phyloP scores from a whole-genome alignment of 805 yeast genomes.

The Metschnikowia dekortorum region DNA sequence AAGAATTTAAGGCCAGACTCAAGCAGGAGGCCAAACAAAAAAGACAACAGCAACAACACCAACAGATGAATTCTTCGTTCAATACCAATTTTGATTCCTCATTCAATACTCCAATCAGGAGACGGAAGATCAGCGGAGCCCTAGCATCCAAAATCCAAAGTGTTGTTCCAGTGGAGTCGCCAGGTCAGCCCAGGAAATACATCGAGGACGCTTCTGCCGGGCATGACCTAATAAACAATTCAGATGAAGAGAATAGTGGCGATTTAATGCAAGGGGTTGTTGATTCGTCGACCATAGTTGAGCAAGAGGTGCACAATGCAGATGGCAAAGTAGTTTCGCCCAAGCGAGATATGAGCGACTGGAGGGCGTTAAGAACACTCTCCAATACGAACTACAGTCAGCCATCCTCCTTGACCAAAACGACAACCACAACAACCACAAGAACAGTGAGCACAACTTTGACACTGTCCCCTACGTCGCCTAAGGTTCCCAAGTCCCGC shows the following conservation, averaged over 20 bases:
- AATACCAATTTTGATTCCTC: slow-evolving; percentile 39
- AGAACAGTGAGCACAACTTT: slow-evolving; percentile 44
- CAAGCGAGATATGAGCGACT: slow-evolving; percentile 24
- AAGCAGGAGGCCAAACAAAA: slow-evolving; percentile 40
- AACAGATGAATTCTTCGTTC: slow-evolving; percentile 24
- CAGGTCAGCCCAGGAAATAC: slow-evolving; percentile 92
- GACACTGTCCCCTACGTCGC: slow-evolving; percentile 32
- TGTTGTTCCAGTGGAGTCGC: slow-evolving; percentile 88
- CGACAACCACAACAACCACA: slow-evolving; percentile 46
- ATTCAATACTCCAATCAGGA: slow-evolving; percentile 71
- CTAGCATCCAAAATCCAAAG: slow-evolving; percentile 62
- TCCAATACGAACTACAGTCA: slow-evolving; percentile 29
- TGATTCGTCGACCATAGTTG: slow-evolving; percentile 9
- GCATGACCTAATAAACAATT: slow-evolving; percentile 39
- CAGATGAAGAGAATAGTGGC: slow-evolving; percentile 38
- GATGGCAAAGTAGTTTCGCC: slow-evolving; percentile 20
- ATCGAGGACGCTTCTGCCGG: slow-evolving; percentile 30
- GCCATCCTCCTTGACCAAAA: slow-evolving; percentile 38
- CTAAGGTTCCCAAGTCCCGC: slow-evolving; percentile 15
- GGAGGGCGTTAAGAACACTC: slow-evolving; percentile 39
- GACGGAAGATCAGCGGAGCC: slow-evolving; percentile 62
- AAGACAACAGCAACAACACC: slow-evolving; percentile 29
- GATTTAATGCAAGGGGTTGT: slow-evolving; percentile 21
- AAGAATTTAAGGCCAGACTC: slow-evolving; percentile 54
- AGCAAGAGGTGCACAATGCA: slow-evolving; percentile 15